phyloP scores from a whole-genome alignment of 768 basidiomycete genomes.

The Hirschioporus abietinus region DNA sequence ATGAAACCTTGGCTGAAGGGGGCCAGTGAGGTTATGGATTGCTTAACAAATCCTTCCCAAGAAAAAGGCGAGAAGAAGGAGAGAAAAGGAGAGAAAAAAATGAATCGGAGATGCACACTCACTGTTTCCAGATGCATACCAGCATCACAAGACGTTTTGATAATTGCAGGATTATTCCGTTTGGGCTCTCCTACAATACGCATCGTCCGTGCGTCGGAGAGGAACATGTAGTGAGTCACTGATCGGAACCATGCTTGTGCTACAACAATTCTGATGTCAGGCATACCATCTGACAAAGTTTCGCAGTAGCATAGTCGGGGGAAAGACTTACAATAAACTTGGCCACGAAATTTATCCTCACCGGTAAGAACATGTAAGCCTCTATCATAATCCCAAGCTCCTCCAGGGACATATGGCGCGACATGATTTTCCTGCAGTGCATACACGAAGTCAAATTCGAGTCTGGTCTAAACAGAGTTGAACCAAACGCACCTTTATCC shows the following conservation, averaged over 20 bases:
- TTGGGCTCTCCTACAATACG: constrained; percentile 39
- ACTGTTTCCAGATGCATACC: constrained; percentile 3
- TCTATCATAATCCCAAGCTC: constrained; percentile 27
- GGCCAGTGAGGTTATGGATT: no score
- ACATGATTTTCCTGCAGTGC: constrained; percentile 22
- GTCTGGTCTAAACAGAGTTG: constrained; percentile 4
- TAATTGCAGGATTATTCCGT: constrained; percentile 23
- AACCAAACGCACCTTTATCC: constrained; percentile 38
- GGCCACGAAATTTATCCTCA: constrained; percentile 41
- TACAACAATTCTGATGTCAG: background rate
- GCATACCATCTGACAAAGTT: background rate
- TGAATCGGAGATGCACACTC: background rate
- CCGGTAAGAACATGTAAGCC: constrained; percentile 43
- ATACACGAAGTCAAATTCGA: constrained; percentile 16
- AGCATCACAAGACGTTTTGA: constrained; percentile 21
- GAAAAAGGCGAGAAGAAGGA: no score
- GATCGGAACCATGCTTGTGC: constrained; percentile 7
- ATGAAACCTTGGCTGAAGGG: no score
- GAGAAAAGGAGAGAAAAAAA: background rate
- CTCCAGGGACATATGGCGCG: constrained; percentile 21
- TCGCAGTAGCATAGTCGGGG: background rate
- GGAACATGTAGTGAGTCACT: constrained; percentile 34
- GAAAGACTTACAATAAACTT: constrained; percentile 30
- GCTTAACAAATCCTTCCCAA: no score
- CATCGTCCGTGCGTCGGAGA: constrained; percentile 37